Evolutionary conservation across 73 alveolate species (phyloP).

Genomic region (Tetrahymena elliotti): DNA sequence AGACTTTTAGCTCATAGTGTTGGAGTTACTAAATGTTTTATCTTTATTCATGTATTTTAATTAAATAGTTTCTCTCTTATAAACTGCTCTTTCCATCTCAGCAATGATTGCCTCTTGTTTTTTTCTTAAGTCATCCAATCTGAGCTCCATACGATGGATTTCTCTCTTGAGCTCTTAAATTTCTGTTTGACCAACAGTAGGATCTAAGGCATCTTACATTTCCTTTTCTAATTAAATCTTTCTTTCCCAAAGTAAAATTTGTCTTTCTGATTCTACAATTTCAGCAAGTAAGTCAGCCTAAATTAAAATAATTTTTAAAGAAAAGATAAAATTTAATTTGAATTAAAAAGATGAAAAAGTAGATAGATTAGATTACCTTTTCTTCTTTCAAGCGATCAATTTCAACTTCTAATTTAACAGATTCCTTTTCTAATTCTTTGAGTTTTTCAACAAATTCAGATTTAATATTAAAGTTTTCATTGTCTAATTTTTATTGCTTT

Average conservation of each 20-base stretch:
- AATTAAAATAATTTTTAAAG: background rate
- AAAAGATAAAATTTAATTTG: background rate
- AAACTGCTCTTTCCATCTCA: constrained; percentile 96
- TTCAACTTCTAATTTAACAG: constrained; percentile 82
- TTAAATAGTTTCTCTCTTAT: constrained; percentile 91
- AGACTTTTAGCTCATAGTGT: constrained; percentile 8
- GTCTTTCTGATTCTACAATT: constrained; percentile 94
- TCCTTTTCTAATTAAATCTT: constrained; percentile 95
- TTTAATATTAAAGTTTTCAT: constrained; percentile 85
- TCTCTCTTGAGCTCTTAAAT: constrained; percentile 89
- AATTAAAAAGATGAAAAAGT: background rate
- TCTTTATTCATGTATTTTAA: constrained; percentile 83
- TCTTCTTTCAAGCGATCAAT: constrained; percentile 88
- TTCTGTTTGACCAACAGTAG: constrained; percentile 93
- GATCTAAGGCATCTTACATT: constrained; percentile 96
- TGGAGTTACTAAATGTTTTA: constrained; percentile 54
- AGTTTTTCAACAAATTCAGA: constrained; percentile 86
- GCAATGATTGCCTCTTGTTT: constrained; percentile 87
- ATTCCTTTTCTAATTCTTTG: constrained; percentile 89
- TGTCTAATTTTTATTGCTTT: constrained; percentile 68
- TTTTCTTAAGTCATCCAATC: constrained; percentile 76
- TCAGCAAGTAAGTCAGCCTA: constrained; percentile 91
- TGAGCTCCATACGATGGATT: constrained; percentile 94
- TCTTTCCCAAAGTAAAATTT: constrained; percentile 96
- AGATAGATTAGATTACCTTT: constrained; percentile 17